phyloP scores from a whole-genome alignment of 225 moss, liverwort and hornwort species.

The Asterella californica region DNA sequence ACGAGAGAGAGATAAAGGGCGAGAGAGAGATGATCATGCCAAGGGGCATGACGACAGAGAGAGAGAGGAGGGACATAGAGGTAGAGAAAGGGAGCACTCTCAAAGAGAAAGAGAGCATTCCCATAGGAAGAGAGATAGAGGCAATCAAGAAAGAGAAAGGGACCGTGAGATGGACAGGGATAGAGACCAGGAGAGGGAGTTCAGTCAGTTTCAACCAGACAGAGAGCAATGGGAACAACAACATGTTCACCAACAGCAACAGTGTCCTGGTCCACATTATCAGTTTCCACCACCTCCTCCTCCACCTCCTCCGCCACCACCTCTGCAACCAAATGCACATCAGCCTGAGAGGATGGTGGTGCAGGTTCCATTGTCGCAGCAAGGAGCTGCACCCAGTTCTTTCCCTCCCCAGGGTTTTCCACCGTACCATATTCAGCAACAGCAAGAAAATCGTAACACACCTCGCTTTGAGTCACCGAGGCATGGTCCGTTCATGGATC shows the following conservation, averaged over 20 bases:
- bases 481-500: conserved; percentile 45
- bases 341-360: conserved; percentile 28
- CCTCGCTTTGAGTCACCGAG: conserved; percentile 50
- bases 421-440: conserved; percentile 55
- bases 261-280: conserved; percentile 36
- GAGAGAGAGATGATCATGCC: conserved; percentile 55
- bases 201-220: conserved; percentile 24
- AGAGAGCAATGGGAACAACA: conserved; percentile 42
- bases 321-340: conserved; percentile 31
- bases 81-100: conserved; percentile 27
- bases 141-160: conserved; percentile 35
- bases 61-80: conserved; percentile 26
- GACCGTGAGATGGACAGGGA: conserved; percentile 50
- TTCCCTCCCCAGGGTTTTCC: conserved; percentile 51
- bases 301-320: conserved; percentile 51
- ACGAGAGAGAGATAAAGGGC: conserved; percentile 28
- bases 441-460: conserved; percentile 49
- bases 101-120: conserved; percentile 36
- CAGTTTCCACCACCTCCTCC: conserved; percentile 51
- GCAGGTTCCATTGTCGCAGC: conserved; percentile 33
- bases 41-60: conserved; percentile 49
- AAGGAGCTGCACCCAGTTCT: conserved; percentile 27
- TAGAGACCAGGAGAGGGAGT: conserved; percentile 35
- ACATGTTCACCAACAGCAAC: conserved; percentile 30
- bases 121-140: conserved; percentile 39